Evolutionary conservation across 352 stramenopile genomes (phyloP).

Genomic region (Phytophthora hybrid): DNA sequence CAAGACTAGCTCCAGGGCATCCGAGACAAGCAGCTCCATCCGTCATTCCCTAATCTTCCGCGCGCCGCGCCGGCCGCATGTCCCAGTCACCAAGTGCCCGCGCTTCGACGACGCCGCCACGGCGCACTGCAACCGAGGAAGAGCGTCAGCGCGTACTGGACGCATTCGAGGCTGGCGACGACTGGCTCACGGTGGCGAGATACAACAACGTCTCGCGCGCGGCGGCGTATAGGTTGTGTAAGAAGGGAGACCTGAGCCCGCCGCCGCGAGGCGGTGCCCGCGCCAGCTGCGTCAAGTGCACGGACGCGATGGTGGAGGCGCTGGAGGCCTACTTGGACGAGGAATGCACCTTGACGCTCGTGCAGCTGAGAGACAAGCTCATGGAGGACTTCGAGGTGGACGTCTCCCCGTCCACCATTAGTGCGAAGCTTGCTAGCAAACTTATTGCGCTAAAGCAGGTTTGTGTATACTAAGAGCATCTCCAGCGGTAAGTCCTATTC

Average conservation of each 20-base stretch:
- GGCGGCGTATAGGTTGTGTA: conserved; percentile 7
- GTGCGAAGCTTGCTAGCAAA: too few species aligned
- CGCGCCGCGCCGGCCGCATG: background rate
- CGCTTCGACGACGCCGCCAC: background rate
- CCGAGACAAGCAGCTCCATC: background rate
- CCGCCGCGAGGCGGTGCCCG: background rate
- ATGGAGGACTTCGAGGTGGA: too few species aligned
- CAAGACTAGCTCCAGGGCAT: background rate
- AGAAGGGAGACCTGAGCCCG: background rate
- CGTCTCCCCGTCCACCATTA: too few species aligned
- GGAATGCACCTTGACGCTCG: conserved; percentile 10
- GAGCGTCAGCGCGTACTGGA: conserved; percentile 8
- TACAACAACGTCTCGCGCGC: conserved; percentile 14
- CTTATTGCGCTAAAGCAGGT: too few species aligned
- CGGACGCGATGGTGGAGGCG: conserved; percentile 10
- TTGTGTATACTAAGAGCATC: too few species aligned
- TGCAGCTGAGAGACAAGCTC: background rate
- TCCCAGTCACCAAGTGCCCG: background rate
- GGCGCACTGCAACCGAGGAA: conserved; percentile 5
- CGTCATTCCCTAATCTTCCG: background rate
- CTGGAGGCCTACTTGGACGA: conserved; percentile 8
- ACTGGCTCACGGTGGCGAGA: conserved; percentile 9
- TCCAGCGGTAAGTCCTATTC: too few species aligned
- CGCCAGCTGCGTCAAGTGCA: conserved; percentile 8
- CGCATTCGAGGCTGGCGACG: background rate